Evolutionary conservation across 1,139 yeast genomes (phyloP).

Genomic region (Magnusiomyces paraingens): DNA sequence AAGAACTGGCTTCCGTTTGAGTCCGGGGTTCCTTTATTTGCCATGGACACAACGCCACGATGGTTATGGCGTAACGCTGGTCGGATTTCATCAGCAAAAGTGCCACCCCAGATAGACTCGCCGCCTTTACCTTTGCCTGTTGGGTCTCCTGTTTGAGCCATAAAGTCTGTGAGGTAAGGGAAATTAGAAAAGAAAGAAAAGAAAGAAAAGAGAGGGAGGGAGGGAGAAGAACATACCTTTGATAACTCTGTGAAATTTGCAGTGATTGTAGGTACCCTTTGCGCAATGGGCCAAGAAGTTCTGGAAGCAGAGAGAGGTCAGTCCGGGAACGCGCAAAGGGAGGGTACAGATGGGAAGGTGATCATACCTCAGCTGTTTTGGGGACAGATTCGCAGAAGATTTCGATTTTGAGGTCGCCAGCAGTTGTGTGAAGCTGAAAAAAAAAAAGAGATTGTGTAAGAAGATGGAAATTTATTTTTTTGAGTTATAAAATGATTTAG

Average conservation of each 20-base stretch:
- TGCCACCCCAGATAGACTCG: slow-evolving; percentile 45
- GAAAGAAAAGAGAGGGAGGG: slow-evolving; percentile 1
- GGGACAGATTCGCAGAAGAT: slow-evolving; percentile 39
- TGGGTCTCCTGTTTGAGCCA: slow-evolving; percentile 48
- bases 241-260: slow-evolving; percentile 40
- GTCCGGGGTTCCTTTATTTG: slow-evolving; percentile 38
- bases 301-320: slow-evolving; percentile 17
- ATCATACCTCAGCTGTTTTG: slow-evolving; percentile 33
- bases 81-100: slow-evolving; percentile 44
- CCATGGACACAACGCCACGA: slow-evolving; percentile 43
- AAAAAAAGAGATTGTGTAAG: not conserved
- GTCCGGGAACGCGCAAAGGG: not conserved
- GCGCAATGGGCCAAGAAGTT: slow-evolving; percentile 47
- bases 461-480: no score
- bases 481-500: no score
- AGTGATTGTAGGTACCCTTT: slow-evolving; percentile 38
- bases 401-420: slow-evolving; percentile 39
- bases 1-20: slow-evolving; percentile 43
- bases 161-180: slow-evolving; percentile 30
- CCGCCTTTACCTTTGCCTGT: slow-evolving; percentile 48
- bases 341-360: not conserved
- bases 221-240: slow-evolving; percentile 33
- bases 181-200: not conserved
- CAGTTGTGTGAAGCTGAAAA: slow-evolving; percentile 33
- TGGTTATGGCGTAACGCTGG: slow-evolving; percentile 38